Base-by-base conservation (phyloP, 2,329 filamentous ascomycete species). In the Berkeleyomyces basicola region DNA sequence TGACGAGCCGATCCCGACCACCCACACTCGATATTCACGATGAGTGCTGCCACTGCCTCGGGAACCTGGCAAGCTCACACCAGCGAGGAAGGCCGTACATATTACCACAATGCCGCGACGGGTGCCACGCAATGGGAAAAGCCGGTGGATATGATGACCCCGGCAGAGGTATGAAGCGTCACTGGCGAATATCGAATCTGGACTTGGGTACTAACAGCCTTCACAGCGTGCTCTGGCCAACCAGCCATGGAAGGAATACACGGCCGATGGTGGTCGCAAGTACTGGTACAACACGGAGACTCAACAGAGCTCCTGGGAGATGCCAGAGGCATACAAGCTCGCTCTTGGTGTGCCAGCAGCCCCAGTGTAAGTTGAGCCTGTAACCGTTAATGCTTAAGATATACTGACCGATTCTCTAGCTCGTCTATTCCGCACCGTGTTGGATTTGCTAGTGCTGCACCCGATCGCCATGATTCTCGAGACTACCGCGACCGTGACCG, bases 201-300 rank as follows among this genome's bases (percentile, higher is more conserved):
- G 31, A 42, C 7, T 33, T 37, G 16, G 36, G 3, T n/a, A 36
- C 58, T 60, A 60, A 63, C 37, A 5, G 23, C 33, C 58, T 57
- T 6, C 66, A 64, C 71, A 91, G 89, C 87, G 87, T 70, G 88
- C 88, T 62, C 79, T 95, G 58, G 80, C 86, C 59, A 85, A 86
- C 68, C 88, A 93, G 68, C 88, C 88, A 67, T 99, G 91, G 90
- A 93, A 92, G 70, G 90, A 96, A 73, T 93, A 95, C 70, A 90
- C 86, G 36, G 85, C 88, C 31, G 84, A 90, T 66, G 88, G 89
- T 67, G 93, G 92, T 57, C 84, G 86, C 69, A 89, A 92, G 71
- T 99, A 99, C 75, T 99, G 90, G 88, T 92, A 91, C 73, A 93
- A 99, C 73, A 88, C 85, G 42, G 87, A 95, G 73, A 91, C 88